Percentiles rank a stretch among this genome's conserved stretches.
These are phyloP conservation scores for Tranzscheliella williamsii DNA, from an alignment of 1,284 basidiomycete genomes.

Conservation along the genomic window DNA sequence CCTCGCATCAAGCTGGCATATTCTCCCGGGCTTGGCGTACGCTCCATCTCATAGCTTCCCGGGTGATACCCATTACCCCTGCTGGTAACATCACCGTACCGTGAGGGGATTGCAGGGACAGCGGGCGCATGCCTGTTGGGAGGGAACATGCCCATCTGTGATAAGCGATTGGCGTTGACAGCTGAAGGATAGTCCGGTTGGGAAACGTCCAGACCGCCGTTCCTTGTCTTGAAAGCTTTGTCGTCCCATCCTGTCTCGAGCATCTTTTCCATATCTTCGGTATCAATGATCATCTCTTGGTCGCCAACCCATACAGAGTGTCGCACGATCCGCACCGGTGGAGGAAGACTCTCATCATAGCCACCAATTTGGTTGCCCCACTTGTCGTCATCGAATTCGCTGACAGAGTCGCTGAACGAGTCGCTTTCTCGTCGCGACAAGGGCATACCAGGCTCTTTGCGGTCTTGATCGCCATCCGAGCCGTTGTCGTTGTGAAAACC, in stretches of 20 bases:
- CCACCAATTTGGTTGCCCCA: slow-evolving; percentile 71
- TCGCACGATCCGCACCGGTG: slow-evolving; percentile 47
- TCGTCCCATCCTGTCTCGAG: slow-evolving; percentile 52
- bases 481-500: slow-evolving; percentile 70
- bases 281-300: slow-evolving; percentile 43
- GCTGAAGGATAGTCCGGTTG: slow-evolving; percentile 23
- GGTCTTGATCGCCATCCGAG: slow-evolving; percentile 37
- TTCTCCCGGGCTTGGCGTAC: slow-evolving; percentile 37
- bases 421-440: slow-evolving; percentile 29
- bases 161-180: slow-evolving; percentile 18
- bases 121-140: slow-evolving; percentile 14
- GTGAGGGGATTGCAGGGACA: slow-evolving; percentile 35
- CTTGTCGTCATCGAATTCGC: slow-evolving; percentile 77
- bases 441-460: slow-evolving; percentile 30
- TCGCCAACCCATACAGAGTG: slow-evolving; percentile 50
- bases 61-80: slow-evolving; percentile 8
- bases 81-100: slow-evolving; percentile 12
- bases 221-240: slow-evolving; percentile 20
- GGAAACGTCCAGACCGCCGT: background rate
- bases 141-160: slow-evolving; percentile 34
- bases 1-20: slow-evolving; percentile 41
- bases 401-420: slow-evolving; percentile 26
- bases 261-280: slow-evolving; percentile 53
- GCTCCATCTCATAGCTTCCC: slow-evolving; percentile 36
- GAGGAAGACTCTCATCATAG: slow-evolving; percentile 52